Evolutionary conservation across 176 grass and related monocot species (phyloP), one percentile per base, ranked within the genome.

Genomic region (Alloteropsis semialata): DNA sequence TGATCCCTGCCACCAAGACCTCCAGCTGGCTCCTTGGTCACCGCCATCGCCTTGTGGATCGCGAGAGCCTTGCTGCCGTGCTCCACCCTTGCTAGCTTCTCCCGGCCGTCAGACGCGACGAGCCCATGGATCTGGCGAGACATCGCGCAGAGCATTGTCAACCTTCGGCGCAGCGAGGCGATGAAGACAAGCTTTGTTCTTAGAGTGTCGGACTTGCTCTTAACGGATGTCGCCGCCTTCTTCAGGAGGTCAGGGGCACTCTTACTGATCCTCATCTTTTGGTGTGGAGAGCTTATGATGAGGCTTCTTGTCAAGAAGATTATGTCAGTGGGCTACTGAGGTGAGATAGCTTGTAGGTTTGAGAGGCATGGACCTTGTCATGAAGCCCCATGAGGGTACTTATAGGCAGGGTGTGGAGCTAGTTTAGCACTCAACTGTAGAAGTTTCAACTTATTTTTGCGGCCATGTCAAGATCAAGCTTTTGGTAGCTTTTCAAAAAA

Each of bases 201-300:
- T 8, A 98, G 39, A 12, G 69, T 77, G 2, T 74, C 64, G 6
- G 85, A 74, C 90, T 89, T 98, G 75, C 80, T 87, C 82, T 83
- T 99, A 7, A 93, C 21, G 3, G 29, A 54, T 4, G 82, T 59
- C 59, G 69, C 90, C 18, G 80, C 94, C 60, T 92, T 86, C 87
- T 93, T 99, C 69, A 96, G 63, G 56, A 99, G 85, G 57, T 57
- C 69, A 0, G 87, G 84, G 28, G 80, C 89, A 33, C 69, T 72
- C 82, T 91, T 95, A 69, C 90, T 53, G 57, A 88, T 90, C 87
- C 88, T 93, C 84, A 90, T 76, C 32, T 88, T 88, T 86, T 5
- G 42, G 60, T 33, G 34, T 43, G 33, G 25, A 51, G 44, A 86
- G 24, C 3, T 51, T 33, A n/a, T 59, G 49, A 44, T n/a, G n/a